Evolutionary conservation across 2,329 filamentous ascomycete genomes (phyloP), one percentile per base, ranked within the genome.

Genomic region (Arachnomyces sp.): DNA sequence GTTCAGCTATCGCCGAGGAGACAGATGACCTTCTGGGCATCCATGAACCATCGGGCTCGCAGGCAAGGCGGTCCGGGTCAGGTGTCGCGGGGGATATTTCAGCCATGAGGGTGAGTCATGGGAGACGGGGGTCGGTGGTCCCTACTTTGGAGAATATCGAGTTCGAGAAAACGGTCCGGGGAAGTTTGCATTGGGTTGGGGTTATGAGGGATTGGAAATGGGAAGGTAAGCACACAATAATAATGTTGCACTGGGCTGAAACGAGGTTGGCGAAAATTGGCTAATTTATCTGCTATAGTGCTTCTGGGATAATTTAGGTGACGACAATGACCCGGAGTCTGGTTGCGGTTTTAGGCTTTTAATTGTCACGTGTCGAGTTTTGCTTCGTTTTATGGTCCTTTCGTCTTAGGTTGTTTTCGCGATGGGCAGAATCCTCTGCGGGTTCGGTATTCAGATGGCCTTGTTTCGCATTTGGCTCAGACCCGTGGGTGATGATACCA

Each of bases 191-290:
- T 59, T 84, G 81, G 81, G 66, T 82, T 7, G 76, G 79, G 29
- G 78, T 84, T 31, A 84, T 84, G 81, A 74, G 73, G 46, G 79
- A 83, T 49, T 82, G 77, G 77, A 65, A 70, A n/a, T 84, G 81
- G 79, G 79, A 84, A 70, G 73, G 79, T 82, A 64, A 64, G 72
- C 65, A 50, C n/a, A 34, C 5, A 25, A 25, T 5, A 25, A 25
- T 25, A 25, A 25, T 5, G 31, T 41, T 35, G 28, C 28, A 42
- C 34, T 18, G 18, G 15, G 38, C 46, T 49, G 38, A 47, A 35
- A 30, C 33, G 18, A 6, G 7, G 14, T 36, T 14, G 17, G 33
- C 44, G 31, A 30, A 37, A 34, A 9, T 25, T 25, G 20, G 20
- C 20, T 25, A 25, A 25, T 25, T 25, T 25, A 44, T 36, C 41